Evolutionary conservation across 2,329 filamentous ascomycete genomes (phyloP).

Genomic region (Neonectria punicea): DNA sequence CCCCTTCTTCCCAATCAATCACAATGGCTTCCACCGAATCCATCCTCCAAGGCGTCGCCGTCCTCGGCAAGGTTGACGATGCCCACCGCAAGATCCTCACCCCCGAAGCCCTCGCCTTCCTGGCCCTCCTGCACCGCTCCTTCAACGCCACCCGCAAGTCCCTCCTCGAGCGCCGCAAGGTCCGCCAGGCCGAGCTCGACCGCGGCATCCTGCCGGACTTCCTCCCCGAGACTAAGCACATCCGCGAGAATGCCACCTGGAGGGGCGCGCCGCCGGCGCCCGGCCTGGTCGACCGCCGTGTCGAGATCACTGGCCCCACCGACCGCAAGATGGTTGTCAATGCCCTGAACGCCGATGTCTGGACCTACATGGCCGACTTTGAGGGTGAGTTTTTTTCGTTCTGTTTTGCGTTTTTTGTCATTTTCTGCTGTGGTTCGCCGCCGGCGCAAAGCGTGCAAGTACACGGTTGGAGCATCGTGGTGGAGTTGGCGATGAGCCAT

Average conservation of each 20-base stretch:
- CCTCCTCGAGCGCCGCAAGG: constrained; percentile 85
- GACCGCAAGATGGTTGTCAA: constrained; percentile 99
- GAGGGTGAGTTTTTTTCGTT: constrained; percentile 72
- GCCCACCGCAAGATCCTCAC: constrained; percentile 90
- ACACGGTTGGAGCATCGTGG: background rate
- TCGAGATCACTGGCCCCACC: constrained; percentile 97
- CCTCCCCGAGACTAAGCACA: constrained; percentile 93
- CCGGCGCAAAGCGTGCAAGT: constrained; percentile 21
- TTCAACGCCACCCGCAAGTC: constrained; percentile 92
- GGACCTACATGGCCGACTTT: constrained; percentile 99
- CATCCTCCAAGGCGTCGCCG: constrained; percentile 87
- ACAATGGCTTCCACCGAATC: constrained; percentile 76
- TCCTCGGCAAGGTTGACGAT: constrained; percentile 83
- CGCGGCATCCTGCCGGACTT: constrained; percentile 91
- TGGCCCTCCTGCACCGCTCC: constrained; percentile 92
- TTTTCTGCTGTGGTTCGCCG: constrained; percentile 8
- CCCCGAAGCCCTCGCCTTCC: constrained; percentile 89
- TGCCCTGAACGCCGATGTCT: constrained; percentile 93
- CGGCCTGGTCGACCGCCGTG: constrained; percentile 89
- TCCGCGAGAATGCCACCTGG: constrained; percentile 95
- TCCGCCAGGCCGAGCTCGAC: constrained; percentile 93
- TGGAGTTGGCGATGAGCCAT: constrained; percentile 15
- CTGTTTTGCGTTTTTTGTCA: constrained; percentile 1
- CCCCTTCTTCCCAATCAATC: constrained; percentile 18
- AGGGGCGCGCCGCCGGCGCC: constrained; percentile 91